A percentile compares a stretch with the other conserved stretches of the same genome.
Evolutionary conservation across 208 protist species (phyloP).

Genomic region (Leishmania arabica): DNA sequence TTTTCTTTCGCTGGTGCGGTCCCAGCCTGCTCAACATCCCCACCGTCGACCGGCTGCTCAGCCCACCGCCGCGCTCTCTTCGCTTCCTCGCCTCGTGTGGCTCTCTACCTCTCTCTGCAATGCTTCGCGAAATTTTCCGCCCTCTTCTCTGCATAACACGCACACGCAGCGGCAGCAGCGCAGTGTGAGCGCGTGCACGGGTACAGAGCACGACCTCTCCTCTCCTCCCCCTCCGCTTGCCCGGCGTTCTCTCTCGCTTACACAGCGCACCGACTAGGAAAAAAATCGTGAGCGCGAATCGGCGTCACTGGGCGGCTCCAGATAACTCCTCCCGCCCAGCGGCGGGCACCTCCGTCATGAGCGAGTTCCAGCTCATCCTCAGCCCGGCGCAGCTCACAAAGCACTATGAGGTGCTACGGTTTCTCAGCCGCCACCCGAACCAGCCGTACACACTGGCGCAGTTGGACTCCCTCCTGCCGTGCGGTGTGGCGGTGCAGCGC

Average conservation of each 20-base stretch:
- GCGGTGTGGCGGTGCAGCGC: conserved; percentile 73
- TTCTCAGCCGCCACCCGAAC: conserved; percentile 73
- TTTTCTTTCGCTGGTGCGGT: neutral
- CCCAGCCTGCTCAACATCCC: neutral
- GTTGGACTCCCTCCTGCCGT: conserved; percentile 80
- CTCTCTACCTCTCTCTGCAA: neutral
- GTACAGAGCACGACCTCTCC: neutral
- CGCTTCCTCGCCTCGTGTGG: neutral
- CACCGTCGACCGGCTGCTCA: neutral
- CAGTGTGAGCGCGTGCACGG: neutral
- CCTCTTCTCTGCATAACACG: neutral
- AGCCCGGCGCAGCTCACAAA: conserved; percentile 74
- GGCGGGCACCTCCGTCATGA: conserved; percentile 43
- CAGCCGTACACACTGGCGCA: conserved; percentile 68
- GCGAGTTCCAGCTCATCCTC: conserved; percentile 69
- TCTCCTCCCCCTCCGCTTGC: conserved; percentile 5
- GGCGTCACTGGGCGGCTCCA: neutral
- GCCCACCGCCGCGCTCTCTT: neutral
- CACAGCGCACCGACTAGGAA: neutral
- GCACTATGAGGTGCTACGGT: conserved; percentile 86
- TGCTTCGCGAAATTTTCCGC: neutral
- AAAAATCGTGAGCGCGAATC: neutral
- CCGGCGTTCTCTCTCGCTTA: neutral
- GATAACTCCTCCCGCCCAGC: neutral
- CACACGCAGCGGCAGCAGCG: neutral